Conservation (phyloP, 441 rosid genomes). For the Theobroma grandiflorum region DNA sequence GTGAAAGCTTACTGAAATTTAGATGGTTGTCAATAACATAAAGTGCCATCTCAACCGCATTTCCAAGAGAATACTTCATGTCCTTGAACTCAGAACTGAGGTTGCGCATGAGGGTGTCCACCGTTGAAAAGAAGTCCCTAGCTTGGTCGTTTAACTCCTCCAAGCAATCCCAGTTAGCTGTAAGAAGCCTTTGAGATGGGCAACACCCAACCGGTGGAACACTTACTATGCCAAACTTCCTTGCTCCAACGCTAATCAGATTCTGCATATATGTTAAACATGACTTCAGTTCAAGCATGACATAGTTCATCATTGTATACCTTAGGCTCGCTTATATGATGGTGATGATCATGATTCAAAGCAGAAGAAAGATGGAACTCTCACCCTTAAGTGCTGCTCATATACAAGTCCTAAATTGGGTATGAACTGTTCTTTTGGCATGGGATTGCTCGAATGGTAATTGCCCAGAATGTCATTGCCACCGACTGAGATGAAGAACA, state of each 20-base stretch:
- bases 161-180: slow-evolving; percentile 45
- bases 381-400: slow-evolving; percentile 46
- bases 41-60: slow-evolving; percentile 53
- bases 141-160: slow-evolving; percentile 54
- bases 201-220: slow-evolving; percentile 66
- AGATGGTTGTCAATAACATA: slow-evolving; percentile 45
- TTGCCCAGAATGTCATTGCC: slow-evolving; percentile 57
- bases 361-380: not conserved
- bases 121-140: slow-evolving; percentile 33
- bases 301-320: not conserved
- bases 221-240: slow-evolving; percentile 56
- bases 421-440: slow-evolving; percentile 42
- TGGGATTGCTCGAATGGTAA: slow-evolving; percentile 31
- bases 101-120: slow-evolving; percentile 38
- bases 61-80: slow-evolving; percentile 58
- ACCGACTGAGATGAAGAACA: slow-evolving; percentile 63
- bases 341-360: not conserved
- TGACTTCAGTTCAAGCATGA: not conserved
- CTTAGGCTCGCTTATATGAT: not conserved
- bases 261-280: slow-evolving; percentile 36
- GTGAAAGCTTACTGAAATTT: slow-evolving; percentile 42
- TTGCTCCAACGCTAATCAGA: slow-evolving; percentile 48
- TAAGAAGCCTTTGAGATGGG: slow-evolving; percentile 52
- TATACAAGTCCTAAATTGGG: slow-evolving; percentile 40
- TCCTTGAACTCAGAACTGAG: slow-evolving; percentile 47